Conservation (phyloP, 1,284 basidiomycete genomes). For the Cutaneotrichosporon cutaneum region DNA sequence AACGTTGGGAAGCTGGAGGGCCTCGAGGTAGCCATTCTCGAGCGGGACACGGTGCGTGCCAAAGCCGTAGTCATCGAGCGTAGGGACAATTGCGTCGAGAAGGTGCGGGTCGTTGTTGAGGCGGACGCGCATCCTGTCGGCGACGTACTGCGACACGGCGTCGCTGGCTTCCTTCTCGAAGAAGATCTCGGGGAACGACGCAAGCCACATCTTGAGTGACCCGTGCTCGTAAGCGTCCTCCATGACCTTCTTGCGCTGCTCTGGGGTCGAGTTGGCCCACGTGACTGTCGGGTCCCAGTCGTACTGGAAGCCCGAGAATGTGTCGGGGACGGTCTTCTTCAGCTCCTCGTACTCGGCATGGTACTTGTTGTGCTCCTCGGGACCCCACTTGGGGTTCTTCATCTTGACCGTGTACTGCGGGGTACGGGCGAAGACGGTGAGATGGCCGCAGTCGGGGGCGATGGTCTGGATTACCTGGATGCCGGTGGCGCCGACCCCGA, state of each 20-base stretch:
- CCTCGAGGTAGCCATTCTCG: constrained; percentile 19
- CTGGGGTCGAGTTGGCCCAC: not conserved
- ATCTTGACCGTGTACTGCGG: constrained; percentile 21
- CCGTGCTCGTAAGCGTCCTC: constrained; percentile 17
- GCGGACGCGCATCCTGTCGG: constrained; percentile 14
- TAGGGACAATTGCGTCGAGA: constrained; percentile 13
- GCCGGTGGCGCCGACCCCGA: constrained; percentile 19
- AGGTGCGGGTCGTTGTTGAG: constrained; percentile 21
- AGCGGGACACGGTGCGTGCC: constrained; percentile 24
- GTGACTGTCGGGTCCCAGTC: constrained; percentile 9
- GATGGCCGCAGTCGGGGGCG: constrained; percentile 9
- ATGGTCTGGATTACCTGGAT: constrained; percentile 22
- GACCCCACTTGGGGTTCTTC: constrained; percentile 19
- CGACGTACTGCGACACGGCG: constrained; percentile 14
- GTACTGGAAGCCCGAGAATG: constrained; percentile 18
- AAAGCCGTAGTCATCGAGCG: constrained; percentile 13
- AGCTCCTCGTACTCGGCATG: constrained; percentile 7
- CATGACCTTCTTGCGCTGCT: constrained; percentile 14
- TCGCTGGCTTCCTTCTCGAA: constrained; percentile 12
- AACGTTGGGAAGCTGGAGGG: constrained; percentile 17
- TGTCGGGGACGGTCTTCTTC: constrained; percentile 7
- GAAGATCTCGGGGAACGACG: constrained; percentile 20
- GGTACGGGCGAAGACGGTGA: constrained; percentile 23
- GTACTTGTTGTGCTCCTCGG: constrained; percentile 9
- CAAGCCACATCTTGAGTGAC: constrained; percentile 22